phyloP scores from a whole-genome alignment of 2,329 filamentous ascomycete genomes.

The Aspergillus ochraceus region DNA sequence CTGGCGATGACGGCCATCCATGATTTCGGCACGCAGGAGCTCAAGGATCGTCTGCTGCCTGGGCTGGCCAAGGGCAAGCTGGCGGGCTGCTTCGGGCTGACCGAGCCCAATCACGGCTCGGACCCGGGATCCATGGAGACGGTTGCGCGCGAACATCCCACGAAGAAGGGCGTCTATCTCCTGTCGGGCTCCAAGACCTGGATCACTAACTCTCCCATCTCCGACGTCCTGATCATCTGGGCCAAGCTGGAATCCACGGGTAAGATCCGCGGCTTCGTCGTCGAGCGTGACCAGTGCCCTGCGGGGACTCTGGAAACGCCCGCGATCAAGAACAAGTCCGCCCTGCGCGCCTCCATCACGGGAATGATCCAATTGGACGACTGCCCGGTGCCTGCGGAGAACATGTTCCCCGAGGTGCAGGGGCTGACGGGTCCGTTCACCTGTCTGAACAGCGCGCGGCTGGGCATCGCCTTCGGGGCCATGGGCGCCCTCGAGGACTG shows the following conservation, averaged over 20 bases:
- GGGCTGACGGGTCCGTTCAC: slow-evolving; percentile 87
- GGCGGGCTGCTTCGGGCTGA: slow-evolving; percentile 83
- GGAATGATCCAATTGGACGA: slow-evolving; percentile 97
- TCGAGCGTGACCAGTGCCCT: slow-evolving; percentile 83
- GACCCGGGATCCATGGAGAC: slow-evolving; percentile 92
- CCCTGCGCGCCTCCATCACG: slow-evolving; percentile 86
- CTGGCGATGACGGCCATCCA: slow-evolving; percentile 92
- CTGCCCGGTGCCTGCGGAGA: slow-evolving; percentile 81
- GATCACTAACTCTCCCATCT: slow-evolving; percentile 93
- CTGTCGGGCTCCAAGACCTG: slow-evolving; percentile 86
- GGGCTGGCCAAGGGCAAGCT: slow-evolving; percentile 79
- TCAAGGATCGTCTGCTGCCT: slow-evolving; percentile 81
- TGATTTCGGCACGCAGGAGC: slow-evolving; percentile 81
- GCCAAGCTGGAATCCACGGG: slow-evolving; percentile 87
- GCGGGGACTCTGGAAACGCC: slow-evolving; percentile 89
- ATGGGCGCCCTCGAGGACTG: slow-evolving; percentile 95
- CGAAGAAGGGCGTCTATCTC: slow-evolving; percentile 77
- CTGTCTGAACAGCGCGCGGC: slow-evolving; percentile 89
- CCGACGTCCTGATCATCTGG: slow-evolving; percentile 85
- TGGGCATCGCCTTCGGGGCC: slow-evolving; percentile 90
- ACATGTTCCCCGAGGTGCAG: slow-evolving; percentile 91
- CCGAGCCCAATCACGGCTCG: slow-evolving; percentile 89
- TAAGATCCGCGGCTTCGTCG: slow-evolving; percentile 89
- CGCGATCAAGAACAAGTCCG: slow-evolving; percentile 91
- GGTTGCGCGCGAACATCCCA: slow-evolving; percentile 77